Base-by-base conservation (phyloP, 2,329 filamentous ascomycete species). In the Colletotrichum musae region DNA sequence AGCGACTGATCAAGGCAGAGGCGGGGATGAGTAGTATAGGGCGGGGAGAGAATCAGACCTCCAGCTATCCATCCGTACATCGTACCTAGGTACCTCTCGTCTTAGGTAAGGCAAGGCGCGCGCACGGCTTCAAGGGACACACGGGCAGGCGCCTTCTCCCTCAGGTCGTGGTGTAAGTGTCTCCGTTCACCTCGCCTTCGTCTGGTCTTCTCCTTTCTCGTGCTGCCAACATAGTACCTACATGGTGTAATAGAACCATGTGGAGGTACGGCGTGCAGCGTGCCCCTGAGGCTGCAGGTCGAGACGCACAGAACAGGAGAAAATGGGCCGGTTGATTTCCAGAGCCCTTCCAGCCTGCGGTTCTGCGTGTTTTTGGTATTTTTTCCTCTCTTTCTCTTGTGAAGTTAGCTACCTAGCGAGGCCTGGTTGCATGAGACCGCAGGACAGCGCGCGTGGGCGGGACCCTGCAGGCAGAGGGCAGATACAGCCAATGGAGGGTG, bases 401-500 rank as follows among this genome's bases (percentile, higher is more conserved):
- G 41, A 43, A n/a, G 41, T 43, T 5, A 36, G 7, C 32, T 36
- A 36, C 32, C 32, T 36, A 21, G 45, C 45, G n/a, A 21, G 48
- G 61, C 57, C 52, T 47, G 51, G 51, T 43, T 61, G 57, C 56
- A 67, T 66, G 67, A 70, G 56, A 61, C 62, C 26, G 60, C 67
- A 70, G 67, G 21, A 24, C 21, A 24, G 10, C 32, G 66, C 66
- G 67, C 67, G 56, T 66, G 56, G 48, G 67, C 62, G 67, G 67
- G 67, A 61, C 67, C 67, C 67, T 70, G 67, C 67, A 70, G 67
- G 62, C 24, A 56, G 36, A 67, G 21, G n/a, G 65, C 18, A 60
- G 36, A 58, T 28, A 6, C 51, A 41, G 16, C 67, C 67, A 70
- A 70, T 70, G 43, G 39, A 41, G 12, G 51, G 18, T 56, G 45